phyloP scores from a whole-genome alignment of 2,329 filamentous ascomycete genomes.

The Cordyceps sp. region DNA sequence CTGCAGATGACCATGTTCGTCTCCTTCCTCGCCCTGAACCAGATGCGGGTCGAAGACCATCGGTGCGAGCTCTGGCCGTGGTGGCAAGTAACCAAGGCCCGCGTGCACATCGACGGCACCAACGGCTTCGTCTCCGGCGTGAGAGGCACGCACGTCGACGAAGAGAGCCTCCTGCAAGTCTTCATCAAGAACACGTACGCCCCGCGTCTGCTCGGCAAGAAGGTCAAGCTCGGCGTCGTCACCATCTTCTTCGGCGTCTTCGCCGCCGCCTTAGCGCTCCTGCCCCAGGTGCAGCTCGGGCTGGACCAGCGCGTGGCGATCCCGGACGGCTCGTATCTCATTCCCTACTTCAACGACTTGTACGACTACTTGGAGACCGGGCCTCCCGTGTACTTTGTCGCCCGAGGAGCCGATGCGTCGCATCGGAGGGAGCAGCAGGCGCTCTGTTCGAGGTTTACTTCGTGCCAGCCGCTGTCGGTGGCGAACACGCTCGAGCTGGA shows the following conservation, averaged over 20 bases:
- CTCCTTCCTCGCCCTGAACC: constrained; percentile 79
- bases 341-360: constrained; percentile 90
- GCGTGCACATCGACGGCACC: constrained; percentile 41
- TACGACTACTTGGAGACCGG: constrained; percentile 85
- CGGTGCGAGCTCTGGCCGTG: constrained; percentile 89
- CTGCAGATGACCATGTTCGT: constrained; percentile 96
- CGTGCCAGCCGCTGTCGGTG: constrained; percentile 69
- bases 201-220: constrained; percentile 61
- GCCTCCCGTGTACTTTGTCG: constrained; percentile 92
- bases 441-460: constrained; percentile 79
- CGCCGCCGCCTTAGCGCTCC: constrained; percentile 65
- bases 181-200: constrained; percentile 89
- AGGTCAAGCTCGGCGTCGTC: constrained; percentile 61
- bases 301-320: constrained; percentile 91
- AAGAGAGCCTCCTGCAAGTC: constrained; percentile 67
- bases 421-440: constrained; percentile 62
- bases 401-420: constrained; percentile 64
- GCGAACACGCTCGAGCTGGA: constrained; percentile 88
- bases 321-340: constrained; percentile 84
- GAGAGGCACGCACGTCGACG: constrained; percentile 56
- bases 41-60: constrained; percentile 73
- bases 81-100: constrained; percentile 60
- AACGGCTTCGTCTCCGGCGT: constrained; percentile 38
- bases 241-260: constrained; percentile 77
- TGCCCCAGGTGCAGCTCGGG: constrained; percentile 73